Evolutionary conservation across 371 early-diverging fungal species (phyloP).

Genomic region (Saksenaea oblongispora): DNA sequence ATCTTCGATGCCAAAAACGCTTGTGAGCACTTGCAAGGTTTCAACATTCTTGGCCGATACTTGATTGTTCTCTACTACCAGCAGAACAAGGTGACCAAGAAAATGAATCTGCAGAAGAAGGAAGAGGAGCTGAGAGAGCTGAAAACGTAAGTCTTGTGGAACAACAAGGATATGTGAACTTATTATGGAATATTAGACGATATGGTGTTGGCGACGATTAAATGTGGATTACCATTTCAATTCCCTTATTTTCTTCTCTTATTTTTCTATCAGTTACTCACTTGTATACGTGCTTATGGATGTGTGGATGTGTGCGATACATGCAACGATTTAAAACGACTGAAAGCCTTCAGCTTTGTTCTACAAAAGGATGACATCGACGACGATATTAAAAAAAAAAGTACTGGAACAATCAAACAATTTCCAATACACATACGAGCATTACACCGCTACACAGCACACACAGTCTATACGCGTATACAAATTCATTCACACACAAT

Average conservation of each 20-base stretch:
- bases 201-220: constrained; percentile 46
- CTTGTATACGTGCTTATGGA: too few relatives aligned
- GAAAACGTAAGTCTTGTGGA: constrained; percentile 58
- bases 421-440: not conserved
- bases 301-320: too few relatives aligned
- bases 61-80: constrained; percentile 94
- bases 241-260: not conserved
- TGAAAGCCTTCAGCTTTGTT: not conserved
- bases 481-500: not conserved
- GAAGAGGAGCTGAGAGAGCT: constrained; percentile 85
- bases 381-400: not conserved
- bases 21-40: constrained; percentile 92
- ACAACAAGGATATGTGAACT: not conserved
- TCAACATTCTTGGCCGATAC: constrained; percentile 94
- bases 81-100: constrained; percentile 79
- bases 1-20: constrained; percentile 98
- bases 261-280: not conserved
- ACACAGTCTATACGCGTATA: not conserved
- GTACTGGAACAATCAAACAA: too few relatives aligned
- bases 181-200: constrained; percentile 26
- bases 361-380: too few relatives aligned
- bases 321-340: not conserved
- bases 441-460: not conserved
- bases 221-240: not conserved
- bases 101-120: constrained; percentile 81